A percentile compares a stretch with the other conserved stretches of the same genome.
Conservation (phyloP, 306 rosid species). For the Echinosophora koreensis region DNA sequence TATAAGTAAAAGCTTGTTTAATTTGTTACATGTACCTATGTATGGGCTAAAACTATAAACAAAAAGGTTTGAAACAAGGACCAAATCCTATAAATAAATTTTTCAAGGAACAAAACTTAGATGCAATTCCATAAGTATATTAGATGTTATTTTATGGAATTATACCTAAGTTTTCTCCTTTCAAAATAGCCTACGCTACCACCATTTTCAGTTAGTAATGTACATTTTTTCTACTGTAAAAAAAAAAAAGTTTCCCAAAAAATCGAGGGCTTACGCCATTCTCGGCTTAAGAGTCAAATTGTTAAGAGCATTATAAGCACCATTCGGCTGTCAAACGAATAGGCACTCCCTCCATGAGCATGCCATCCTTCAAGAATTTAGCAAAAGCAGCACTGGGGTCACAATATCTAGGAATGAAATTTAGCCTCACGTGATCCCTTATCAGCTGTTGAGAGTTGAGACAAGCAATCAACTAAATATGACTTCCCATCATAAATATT, state of each 20-base stretch:
- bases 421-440: constrained; percentile 59
- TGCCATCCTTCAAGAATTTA: background rate
- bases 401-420: constrained; percentile 45
- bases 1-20: no score
- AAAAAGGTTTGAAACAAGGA: no score
- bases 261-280: background rate
- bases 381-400: constrained; percentile 45
- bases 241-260: constrained; percentile 31
- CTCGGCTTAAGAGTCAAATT: no score
- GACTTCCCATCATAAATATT: constrained; percentile 56
- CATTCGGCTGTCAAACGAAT: no score
- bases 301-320: no score
- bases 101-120: no score
- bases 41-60: no score
- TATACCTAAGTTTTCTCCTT: no score
- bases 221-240: constrained; percentile 44
- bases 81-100: no score
- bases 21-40: no score
- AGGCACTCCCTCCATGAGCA: background rate
- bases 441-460: constrained; percentile 56
- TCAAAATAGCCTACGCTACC: background rate
- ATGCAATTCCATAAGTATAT: no score
- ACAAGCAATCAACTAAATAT: constrained; percentile 58
- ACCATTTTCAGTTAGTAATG: constrained; percentile 41
- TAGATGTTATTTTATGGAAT: no score